These are phyloP conservation scores for Pezizomycotina sp. DNA, from an alignment of 2,329 filamentous ascomycete genomes.

Conservation along the genomic window DNA sequence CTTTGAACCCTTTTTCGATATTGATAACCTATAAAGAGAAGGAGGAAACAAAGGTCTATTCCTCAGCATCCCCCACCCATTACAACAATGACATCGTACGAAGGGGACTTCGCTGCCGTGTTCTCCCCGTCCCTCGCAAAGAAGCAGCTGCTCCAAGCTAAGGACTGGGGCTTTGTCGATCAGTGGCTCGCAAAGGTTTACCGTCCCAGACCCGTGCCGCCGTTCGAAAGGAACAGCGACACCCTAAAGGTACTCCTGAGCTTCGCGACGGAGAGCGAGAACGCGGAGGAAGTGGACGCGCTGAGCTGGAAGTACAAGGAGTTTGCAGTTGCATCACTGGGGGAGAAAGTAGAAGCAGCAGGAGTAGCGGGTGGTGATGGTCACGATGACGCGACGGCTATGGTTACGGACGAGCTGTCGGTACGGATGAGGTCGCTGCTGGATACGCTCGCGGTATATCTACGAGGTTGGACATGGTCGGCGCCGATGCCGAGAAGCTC, in stretches of 20 bases:
- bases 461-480: constrained; percentile 3
- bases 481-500: constrained; percentile 25
- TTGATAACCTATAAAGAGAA: no score
- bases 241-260: constrained; percentile 61
- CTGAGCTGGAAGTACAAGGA: constrained; percentile 44
- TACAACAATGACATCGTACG: no score
- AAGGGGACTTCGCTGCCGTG: constrained; percentile 35
- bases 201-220: constrained; percentile 44
- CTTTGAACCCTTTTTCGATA: no score
- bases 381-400: constrained; percentile 2
- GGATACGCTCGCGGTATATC: no score
- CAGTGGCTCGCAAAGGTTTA: constrained; percentile 63
- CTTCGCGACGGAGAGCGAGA: constrained; percentile 59
- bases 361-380: constrained; percentile 10
- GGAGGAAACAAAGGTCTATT: no score
- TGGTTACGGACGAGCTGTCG: constrained; percentile 5
- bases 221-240: constrained; percentile 73
- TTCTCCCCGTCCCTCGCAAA: constrained; percentile 49
- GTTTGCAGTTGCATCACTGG: no score
- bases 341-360: no score
- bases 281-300: constrained; percentile 52
- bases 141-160: constrained; percentile 35
- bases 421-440: no score
- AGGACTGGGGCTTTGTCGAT: constrained; percentile 83
- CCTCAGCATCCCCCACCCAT: no score